Conservation (phyloP, 495 filamentous ascomycete genomes). For the Lasiosphaeria miniovina region DNA sequence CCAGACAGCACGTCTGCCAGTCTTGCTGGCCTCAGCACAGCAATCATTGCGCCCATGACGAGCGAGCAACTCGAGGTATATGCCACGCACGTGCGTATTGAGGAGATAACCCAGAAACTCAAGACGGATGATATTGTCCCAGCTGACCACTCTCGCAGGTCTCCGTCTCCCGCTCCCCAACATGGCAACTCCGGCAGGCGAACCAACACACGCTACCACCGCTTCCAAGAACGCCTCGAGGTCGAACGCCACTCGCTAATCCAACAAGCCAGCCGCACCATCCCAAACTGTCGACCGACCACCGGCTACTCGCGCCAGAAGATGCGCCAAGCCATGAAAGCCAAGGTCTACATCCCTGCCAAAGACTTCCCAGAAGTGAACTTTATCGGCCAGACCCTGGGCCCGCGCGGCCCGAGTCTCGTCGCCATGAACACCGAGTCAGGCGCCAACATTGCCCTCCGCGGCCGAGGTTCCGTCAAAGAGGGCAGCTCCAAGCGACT, state of each 20-base stretch:
- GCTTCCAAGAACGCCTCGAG: constrained; percentile 88
- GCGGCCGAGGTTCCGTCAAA: constrained; percentile 95
- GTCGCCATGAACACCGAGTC: constrained; percentile 96
- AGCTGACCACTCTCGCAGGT: constrained; percentile 65
- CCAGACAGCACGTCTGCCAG: too few relatives aligned
- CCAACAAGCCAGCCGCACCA: constrained; percentile 90
- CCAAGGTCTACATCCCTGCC: constrained; percentile 97
- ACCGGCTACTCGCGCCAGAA: constrained; percentile 89
- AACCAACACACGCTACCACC: constrained; percentile 91
- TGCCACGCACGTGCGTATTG: constrained; percentile 83
- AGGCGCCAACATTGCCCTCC: constrained; percentile 88
- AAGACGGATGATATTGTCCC: constrained; percentile 92
- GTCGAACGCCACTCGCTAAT: constrained; percentile 91
- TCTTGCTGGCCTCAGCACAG: constrained; percentile 48
- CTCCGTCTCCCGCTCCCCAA: constrained; percentile 85
- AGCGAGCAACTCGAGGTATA: constrained; percentile 93
- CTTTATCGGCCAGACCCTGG: constrained; percentile 98
- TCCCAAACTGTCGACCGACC: constrained; percentile 90
- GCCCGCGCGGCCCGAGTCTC: constrained; percentile 91
- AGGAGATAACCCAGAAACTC: constrained; percentile 95
- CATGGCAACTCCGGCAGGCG: constrained; percentile 94
- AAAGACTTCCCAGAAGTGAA: constrained; percentile 99
- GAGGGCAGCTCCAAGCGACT: constrained; percentile 95
- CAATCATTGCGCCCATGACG: constrained; percentile 89
- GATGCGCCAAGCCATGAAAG: constrained; percentile 67